phyloP scores from a whole-genome alignment of 2,329 filamentous ascomycete species.

The Xylariaceae sp. region DNA sequence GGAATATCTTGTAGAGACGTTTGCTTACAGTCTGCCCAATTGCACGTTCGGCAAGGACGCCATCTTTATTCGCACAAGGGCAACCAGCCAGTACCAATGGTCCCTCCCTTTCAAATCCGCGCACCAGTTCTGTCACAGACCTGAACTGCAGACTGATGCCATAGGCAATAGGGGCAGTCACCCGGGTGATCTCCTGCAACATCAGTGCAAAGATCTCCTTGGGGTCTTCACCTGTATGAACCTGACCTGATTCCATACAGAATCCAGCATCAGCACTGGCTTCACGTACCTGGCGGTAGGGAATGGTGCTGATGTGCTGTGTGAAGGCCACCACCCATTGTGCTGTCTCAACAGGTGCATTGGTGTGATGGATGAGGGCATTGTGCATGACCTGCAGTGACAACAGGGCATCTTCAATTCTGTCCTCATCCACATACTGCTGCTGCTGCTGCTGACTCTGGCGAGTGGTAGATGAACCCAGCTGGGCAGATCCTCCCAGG shows the following conservation, averaged over 20 bases:
- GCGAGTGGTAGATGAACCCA: constrained; percentile 30
- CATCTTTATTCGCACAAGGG: constrained; percentile 53
- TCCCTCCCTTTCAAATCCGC: constrained; percentile 53
- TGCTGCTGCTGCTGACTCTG: constrained; percentile 37
- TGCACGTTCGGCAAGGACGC: constrained; percentile 48
- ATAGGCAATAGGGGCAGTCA: constrained; percentile 67
- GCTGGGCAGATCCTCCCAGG: constrained; percentile 33
- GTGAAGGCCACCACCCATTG: constrained; percentile 71
- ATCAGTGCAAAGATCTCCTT: constrained; percentile 67
- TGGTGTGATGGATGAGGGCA: constrained; percentile 66
- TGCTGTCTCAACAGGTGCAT: constrained; percentile 56
- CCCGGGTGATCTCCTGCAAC: constrained; percentile 67
- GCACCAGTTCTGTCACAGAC: constrained; percentile 52
- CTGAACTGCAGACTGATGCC: constrained; percentile 60
- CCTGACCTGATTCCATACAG: constrained; percentile 75
- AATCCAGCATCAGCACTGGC: constrained; percentile 54
- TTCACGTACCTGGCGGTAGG: constrained; percentile 57
- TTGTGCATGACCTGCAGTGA: constrained; percentile 63
- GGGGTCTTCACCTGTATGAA: constrained; percentile 61
- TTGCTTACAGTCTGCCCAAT: constrained; percentile 55
- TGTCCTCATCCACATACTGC: constrained; percentile 59
- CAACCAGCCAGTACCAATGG: constrained; percentile 55
- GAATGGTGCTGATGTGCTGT: constrained; percentile 71
- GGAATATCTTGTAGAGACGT: constrained; percentile 57
- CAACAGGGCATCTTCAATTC: constrained; percentile 65